Base-by-base conservation (phyloP, 805 yeast species). In the Suhomyces xylopsoci region DNA sequence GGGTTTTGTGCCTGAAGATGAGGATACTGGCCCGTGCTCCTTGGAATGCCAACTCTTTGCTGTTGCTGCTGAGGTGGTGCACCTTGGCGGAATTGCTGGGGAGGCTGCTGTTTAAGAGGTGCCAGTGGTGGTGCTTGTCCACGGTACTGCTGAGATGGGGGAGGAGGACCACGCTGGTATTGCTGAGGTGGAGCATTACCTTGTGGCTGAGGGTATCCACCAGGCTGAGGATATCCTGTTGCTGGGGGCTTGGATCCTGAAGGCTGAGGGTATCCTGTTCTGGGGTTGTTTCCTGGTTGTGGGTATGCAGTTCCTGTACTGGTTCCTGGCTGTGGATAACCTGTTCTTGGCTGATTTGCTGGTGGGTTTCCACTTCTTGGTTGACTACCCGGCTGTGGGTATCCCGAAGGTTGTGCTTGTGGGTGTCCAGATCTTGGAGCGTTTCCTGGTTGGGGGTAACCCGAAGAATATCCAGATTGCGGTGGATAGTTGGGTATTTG, bases 1-100 rank as follows among this genome's bases (percentile, higher is more conserved):
- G 52, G 50, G 19, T 45, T 50, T 30, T 51, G 56, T 9, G 25
- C 40, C 26, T 24, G 52, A 9, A 41, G 43, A 14, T 28, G 44
- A 20, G 51, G 45, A 20, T 52, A 52, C 24, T 43, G 53, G 24
- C 55, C 56, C 10, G 44, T 53, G 55, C 44, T 53, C 50, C 43
- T 47, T 26, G 49, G 55, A 36, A 53, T 41, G 4, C 42, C 49
- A n/a, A 24, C 47, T 19, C 40, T 26, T 26, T 26, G 54, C 14
- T 42, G 51, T 26, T 26, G 54, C 14, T 42, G 51, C 5, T 20
- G 40, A 24, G 49, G 44, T 20, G 48, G 48, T 5, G 36, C 20
- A 7, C 43, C 43, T 24, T 47, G 49, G 17, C 45, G 53, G 15
- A 52, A 61, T 19, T 56, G 58, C 45, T 52, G 58, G 22, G 51